These are phyloP conservation scores for Ceratobasidium sp. DNA, from an alignment of 1,284 basidiomycete genomes.

Conservation along the genomic window DNA sequence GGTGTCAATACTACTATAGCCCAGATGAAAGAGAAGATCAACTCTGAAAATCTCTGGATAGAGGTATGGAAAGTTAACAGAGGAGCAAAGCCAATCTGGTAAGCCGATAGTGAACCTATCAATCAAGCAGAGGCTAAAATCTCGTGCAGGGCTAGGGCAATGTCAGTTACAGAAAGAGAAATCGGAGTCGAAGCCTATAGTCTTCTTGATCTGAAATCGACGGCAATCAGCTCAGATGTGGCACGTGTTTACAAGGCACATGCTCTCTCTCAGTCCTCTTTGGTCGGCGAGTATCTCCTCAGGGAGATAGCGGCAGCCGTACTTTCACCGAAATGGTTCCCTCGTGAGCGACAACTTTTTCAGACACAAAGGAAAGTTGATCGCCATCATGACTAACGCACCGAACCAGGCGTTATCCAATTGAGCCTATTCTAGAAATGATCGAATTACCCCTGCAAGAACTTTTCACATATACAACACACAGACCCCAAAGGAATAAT, in stretches of 20 bases:
- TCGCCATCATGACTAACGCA: background rate
- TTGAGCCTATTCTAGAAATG: background rate
- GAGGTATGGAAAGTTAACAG: background rate
- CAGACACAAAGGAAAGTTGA: constrained; percentile 3
- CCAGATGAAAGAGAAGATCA: background rate
- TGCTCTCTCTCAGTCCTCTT: background rate
- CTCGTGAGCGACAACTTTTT: no score
- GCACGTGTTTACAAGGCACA: constrained; percentile 2
- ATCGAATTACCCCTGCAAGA: background rate
- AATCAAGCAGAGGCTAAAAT: constrained; percentile 30
- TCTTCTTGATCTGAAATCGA: constrained; percentile 6
- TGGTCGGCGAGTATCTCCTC: background rate
- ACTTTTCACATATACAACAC: background rate
- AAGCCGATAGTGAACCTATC: background rate
- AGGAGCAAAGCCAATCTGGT: background rate
- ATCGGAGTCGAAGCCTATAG: background rate
- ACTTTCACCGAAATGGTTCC: constrained; percentile 8
- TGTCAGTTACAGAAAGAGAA: background rate
- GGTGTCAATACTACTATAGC: background rate
- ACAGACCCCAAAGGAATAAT: background rate
- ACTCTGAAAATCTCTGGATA: background rate
- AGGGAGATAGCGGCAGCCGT: background rate
- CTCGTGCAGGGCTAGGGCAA: constrained; percentile 24
- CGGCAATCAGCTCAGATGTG: background rate
- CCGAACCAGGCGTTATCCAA: background rate